These are phyloP conservation scores for Vigna angularis DNA, from an alignment of 306 rosid genomes.

Conservation along the genomic window DNA sequence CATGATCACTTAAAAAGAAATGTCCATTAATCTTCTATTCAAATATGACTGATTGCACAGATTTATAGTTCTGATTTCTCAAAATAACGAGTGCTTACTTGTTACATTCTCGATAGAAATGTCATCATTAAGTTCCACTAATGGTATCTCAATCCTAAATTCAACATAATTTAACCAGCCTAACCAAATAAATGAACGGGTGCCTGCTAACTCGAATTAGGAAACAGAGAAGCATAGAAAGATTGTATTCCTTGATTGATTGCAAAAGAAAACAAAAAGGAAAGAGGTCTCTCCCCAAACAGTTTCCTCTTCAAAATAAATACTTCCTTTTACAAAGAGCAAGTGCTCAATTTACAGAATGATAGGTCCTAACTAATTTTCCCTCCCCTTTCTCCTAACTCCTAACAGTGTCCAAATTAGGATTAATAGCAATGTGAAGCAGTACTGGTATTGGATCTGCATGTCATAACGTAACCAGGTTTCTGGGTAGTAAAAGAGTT, in stretches of 20 bases:
- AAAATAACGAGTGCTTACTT: background rate
- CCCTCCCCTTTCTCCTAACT: background rate
- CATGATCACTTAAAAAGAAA: background rate
- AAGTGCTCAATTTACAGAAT: slow-evolving; percentile 1
- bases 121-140: slow-evolving; percentile 7
- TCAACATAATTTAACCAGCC: slow-evolving; percentile 30
- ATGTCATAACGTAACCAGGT: slow-evolving; percentile 19
- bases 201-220: background rate
- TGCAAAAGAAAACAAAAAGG: background rate
- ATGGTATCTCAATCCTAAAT: background rate
- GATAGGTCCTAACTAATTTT: background rate
- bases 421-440: slow-evolving; percentile 26
- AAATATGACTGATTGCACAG: background rate
- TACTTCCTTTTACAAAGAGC: background rate
- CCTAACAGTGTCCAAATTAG: slow-evolving; percentile 6
- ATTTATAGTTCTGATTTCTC: slow-evolving; percentile 2
- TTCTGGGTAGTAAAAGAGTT: slow-evolving; percentile 2
- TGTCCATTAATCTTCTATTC: background rate
- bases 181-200: background rate
- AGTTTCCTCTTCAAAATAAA: background rate
- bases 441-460: slow-evolving; percentile 6
- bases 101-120: background rate
- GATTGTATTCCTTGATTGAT: background rate
- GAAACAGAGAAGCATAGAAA: background rate
- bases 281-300: background rate